Conservation (phyloP, 495 filamentous ascomycete species). For the Trichocladium uniseriatum region DNA sequence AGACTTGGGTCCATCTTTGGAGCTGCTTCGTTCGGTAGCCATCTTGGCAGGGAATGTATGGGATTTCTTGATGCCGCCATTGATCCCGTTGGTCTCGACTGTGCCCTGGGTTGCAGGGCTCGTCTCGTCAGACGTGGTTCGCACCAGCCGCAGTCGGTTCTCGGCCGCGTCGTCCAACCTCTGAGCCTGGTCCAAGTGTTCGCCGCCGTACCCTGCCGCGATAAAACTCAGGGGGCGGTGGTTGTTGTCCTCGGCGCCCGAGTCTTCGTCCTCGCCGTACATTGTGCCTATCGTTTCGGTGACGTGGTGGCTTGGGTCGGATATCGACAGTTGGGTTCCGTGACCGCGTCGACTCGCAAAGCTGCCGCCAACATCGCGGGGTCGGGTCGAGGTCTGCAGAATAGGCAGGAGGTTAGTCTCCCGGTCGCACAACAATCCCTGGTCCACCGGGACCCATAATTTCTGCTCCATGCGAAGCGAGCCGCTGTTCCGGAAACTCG, state of each 20-base stretch:
- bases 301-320: slow-evolving; percentile 77
- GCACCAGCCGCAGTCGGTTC: slow-evolving; percentile 33
- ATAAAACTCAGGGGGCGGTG: slow-evolving; percentile 41
- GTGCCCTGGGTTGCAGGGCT: slow-evolving; percentile 6
- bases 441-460: slow-evolving; percentile 28
- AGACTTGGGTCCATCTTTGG: slow-evolving; percentile 41
- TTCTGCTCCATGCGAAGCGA: slow-evolving; percentile 16
- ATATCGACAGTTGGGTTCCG: slow-evolving; percentile 48
- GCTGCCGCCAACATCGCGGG: slow-evolving; percentile 46
- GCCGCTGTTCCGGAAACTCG: slow-evolving; percentile 7
- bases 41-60: slow-evolving; percentile 36
- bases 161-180: slow-evolving; percentile 19
- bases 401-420: slow-evolving; percentile 15
- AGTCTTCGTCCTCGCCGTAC: slow-evolving; percentile 63
- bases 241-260: slow-evolving; percentile 38
- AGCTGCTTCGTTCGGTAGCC: slow-evolving; percentile 36
- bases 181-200: slow-evolving; percentile 24
- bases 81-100: slow-evolving; percentile 4
- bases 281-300: slow-evolving; percentile 95
- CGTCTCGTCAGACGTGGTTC: slow-evolving; percentile 35
- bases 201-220: slow-evolving; percentile 31
- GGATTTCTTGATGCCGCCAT: slow-evolving; percentile 28
- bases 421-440: slow-evolving; percentile 4
- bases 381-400: slow-evolving; percentile 45
- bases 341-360: slow-evolving; percentile 48